Conservation (phyloP, 2,329 filamentous ascomycete genomes). For the Macrophomina tecta region DNA sequence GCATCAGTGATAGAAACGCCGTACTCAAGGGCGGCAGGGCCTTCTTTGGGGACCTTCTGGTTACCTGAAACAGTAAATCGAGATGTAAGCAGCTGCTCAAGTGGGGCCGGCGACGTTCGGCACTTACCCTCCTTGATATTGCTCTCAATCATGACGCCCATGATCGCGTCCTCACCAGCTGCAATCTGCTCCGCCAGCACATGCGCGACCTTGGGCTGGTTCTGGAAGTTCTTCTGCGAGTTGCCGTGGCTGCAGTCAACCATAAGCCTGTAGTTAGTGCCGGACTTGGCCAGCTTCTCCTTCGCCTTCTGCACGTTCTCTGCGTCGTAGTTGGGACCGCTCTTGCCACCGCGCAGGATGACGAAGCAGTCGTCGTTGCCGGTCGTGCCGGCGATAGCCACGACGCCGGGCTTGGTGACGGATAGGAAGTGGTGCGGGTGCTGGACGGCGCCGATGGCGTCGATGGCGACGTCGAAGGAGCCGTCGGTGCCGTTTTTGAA, state of each 20-base stretch:
- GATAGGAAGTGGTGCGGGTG: constrained; percentile 97
- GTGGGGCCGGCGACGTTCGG: too few species aligned
- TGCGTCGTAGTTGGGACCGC: constrained; percentile 92
- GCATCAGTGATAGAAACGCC: constrained; percentile 97
- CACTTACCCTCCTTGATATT: constrained; percentile 86
- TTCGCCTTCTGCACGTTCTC: constrained; percentile 85
- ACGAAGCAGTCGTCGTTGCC: constrained; percentile 98
- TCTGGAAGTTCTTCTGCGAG: constrained; percentile 93
- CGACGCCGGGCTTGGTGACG: constrained; percentile 94
- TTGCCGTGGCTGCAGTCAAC: constrained; percentile 98
- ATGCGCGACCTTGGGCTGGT: constrained; percentile 91
- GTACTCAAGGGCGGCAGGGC: constrained; percentile 83
- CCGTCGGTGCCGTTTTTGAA: constrained; percentile 99
- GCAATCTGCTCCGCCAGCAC: constrained; percentile 83
- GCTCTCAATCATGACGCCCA: constrained; percentile 99
- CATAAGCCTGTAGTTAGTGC: constrained; percentile 81
- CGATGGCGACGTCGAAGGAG: constrained; percentile 84
- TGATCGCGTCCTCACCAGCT: constrained; percentile 82
- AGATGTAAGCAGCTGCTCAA: not conserved
- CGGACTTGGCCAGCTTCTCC: constrained; percentile 75
- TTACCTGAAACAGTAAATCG: constrained; percentile 59
- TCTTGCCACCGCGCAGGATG: constrained; percentile 89
- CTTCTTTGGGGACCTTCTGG: constrained; percentile 90
- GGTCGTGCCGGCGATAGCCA: constrained; percentile 89
- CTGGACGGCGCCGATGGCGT: constrained; percentile 90